Conservation (phyloP, 1,139 yeast species). For the Pichia sp. region DNA sequence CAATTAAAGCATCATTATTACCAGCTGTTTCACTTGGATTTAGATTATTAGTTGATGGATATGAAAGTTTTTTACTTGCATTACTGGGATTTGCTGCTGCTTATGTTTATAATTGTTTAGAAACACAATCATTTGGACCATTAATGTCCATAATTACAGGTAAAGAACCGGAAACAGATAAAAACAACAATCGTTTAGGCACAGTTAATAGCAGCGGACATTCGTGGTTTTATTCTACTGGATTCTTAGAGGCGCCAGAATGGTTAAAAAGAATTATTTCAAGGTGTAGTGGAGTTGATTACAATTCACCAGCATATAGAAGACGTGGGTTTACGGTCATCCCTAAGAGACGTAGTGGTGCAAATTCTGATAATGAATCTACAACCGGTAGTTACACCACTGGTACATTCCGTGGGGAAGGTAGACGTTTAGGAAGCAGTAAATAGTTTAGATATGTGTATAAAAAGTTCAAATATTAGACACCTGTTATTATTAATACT, state of each 20-base stretch:
- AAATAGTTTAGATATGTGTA: not conserved
- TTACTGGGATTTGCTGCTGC: conserved; percentile 49
- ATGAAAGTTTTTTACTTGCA: conserved; percentile 34
- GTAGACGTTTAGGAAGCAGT: conserved; percentile 7
- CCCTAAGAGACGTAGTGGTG: not conserved
- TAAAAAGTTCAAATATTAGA: no score
- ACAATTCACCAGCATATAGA: conserved; percentile 25
- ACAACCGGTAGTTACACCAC: not conserved
- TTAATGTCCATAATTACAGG: conserved; percentile 30
- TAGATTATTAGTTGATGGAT: conserved; percentile 42
- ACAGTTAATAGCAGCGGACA: conserved; percentile 25
- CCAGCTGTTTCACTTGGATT: conserved; percentile 51
- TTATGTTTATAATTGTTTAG: conserved; percentile 54
- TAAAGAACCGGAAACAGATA: conserved; percentile 19
- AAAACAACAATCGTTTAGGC: conserved; percentile 30
- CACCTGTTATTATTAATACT: no score
- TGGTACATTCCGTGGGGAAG: conserved; percentile 7
- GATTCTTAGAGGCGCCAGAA: conserved; percentile 33
- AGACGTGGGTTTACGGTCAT: conserved; percentile 22
- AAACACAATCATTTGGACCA: conserved; percentile 48
- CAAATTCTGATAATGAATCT: not conserved
- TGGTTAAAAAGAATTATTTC: conserved; percentile 27
- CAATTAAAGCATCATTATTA: conserved; percentile 52
- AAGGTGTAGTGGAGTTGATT: conserved; percentile 28
- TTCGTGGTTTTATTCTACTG: conserved; percentile 30